These are phyloP conservation scores for Ceratobasidium papillatum DNA, from an alignment of 1,284 basidiomycete species.

Conservation along the genomic window DNA sequence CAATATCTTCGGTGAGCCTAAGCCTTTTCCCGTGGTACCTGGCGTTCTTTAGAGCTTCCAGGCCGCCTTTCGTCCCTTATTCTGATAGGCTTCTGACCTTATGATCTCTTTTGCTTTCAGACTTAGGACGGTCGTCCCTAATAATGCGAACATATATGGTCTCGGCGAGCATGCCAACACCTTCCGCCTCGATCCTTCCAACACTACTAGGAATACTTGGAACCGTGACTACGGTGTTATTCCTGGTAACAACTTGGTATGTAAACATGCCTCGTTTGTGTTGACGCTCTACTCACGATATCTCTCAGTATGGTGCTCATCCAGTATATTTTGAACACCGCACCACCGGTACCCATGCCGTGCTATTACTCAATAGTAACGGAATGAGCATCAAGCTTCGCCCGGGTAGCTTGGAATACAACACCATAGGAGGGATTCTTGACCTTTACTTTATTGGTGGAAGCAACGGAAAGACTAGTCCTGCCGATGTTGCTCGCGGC, in stretches of 20 bases:
- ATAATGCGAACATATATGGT: conserved; percentile 76
- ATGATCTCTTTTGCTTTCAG: not conserved
- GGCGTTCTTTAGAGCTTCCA: not conserved
- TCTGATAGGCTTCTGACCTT: not conserved
- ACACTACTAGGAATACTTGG: conserved; percentile 73
- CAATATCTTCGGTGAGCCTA: conserved; percentile 77
- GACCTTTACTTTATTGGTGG: conserved; percentile 81
- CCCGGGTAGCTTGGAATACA: conserved; percentile 67
- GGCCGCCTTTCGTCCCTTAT: not conserved
- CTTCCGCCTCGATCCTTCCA: conserved; percentile 68
- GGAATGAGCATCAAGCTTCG: conserved; percentile 78
- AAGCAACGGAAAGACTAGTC: conserved; percentile 60
- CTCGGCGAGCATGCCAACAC: conserved; percentile 77
- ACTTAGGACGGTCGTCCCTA: conserved; percentile 52
- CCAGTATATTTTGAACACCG: conserved; percentile 76
- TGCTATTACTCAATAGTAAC: conserved; percentile 72
- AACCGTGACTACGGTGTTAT: conserved; percentile 67
- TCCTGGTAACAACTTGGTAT: conserved; percentile 24
- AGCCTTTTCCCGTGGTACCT: conserved; percentile 1
- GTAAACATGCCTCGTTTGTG: not conserved
- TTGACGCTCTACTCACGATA: not conserved
- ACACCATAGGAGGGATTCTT: conserved; percentile 72
- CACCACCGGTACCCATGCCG: conserved; percentile 69
- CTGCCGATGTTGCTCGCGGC: conserved; percentile 67
- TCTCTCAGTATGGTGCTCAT: conserved; percentile 66